Percentiles rank a stretch among this genome's conserved stretches.
Evolutionary conservation across 352 stramenopile species (phyloP).

Genomic region (Phytopythium helicoides): DNA sequence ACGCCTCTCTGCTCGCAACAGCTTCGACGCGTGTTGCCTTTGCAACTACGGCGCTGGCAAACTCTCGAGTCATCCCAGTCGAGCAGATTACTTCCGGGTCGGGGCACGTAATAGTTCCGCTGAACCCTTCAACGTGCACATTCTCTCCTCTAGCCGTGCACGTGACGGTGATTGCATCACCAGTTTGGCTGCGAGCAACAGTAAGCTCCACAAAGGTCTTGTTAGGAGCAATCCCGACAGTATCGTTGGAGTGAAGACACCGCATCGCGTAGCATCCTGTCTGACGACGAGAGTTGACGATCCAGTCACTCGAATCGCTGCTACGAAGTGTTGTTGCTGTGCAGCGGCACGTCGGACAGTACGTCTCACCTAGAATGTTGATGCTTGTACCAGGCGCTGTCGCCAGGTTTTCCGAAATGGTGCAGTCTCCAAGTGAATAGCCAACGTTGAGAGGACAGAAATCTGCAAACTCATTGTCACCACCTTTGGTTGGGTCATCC

Average conservation of each 20-base stretch:
- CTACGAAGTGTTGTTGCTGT: conserved; percentile 64
- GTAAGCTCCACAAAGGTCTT: conserved; percentile 35
- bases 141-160: conserved; percentile 43
- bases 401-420: conserved; percentile 50
- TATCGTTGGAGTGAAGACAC: conserved; percentile 36
- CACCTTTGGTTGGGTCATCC: conserved; percentile 38
- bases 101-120: conserved; percentile 52
- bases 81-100: conserved; percentile 61
- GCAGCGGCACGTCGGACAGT: conserved; percentile 72
- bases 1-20: not conserved
- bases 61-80: not conserved
- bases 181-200: conserved; percentile 19
- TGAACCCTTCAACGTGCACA: conserved; percentile 44
- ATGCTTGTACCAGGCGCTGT: conserved; percentile 38
- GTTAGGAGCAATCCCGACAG: conserved; percentile 6
- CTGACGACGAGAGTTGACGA: conserved; percentile 50
- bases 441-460: conserved; percentile 79
- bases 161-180: conserved; percentile 24
- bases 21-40: not conserved
- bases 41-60: not conserved
- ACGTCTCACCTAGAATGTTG: conserved; percentile 79
- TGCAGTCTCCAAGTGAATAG: conserved; percentile 66
- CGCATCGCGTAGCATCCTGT: conserved; percentile 78
- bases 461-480: conserved; percentile 65
- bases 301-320: conserved; percentile 53